Conservation (phyloP, 768 basidiomycete species). For the Boletus speciosus region DNA sequence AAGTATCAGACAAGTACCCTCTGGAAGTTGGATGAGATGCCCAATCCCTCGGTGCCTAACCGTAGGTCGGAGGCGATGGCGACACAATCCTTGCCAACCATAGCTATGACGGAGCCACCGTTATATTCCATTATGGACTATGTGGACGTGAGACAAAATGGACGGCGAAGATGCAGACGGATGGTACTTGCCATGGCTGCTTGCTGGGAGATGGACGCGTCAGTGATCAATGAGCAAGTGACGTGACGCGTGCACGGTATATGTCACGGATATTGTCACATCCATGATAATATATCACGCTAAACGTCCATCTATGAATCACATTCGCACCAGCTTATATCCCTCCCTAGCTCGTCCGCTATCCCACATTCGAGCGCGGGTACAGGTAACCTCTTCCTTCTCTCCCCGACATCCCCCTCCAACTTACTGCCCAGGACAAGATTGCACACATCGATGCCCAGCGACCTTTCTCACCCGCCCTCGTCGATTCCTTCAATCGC, state of each 20-base stretch:
- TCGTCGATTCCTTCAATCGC: slow-evolving; percentile 66
- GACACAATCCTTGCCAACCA: slow-evolving; percentile 98
- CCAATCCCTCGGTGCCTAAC: slow-evolving; percentile 82
- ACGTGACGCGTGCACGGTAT: slow-evolving; percentile 20
- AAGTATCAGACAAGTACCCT: slow-evolving; percentile 56
- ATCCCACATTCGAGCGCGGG: slow-evolving; percentile 13
- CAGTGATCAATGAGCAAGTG: slow-evolving; percentile 5
- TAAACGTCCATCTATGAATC: slow-evolving; percentile 5
- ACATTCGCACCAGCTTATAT: slow-evolving; percentile 1
- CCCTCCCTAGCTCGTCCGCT: slow-evolving; percentile 9
- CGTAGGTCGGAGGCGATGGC: slow-evolving; percentile 96
- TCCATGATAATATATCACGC: neutral
- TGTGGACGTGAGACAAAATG: neutral
- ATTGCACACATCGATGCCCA: slow-evolving; percentile 53
- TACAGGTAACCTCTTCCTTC: slow-evolving; percentile 15
- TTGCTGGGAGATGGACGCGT: slow-evolving; percentile 18
- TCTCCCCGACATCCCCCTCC: neutral
- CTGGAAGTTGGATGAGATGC: slow-evolving; percentile 89
- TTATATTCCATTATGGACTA: slow-evolving; percentile 91
- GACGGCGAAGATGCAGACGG: neutral
- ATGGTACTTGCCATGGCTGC: slow-evolving; percentile 22
- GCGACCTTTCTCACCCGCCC: slow-evolving; percentile 45
- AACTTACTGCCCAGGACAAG: slow-evolving; percentile 40
- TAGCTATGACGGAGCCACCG: slow-evolving; percentile 98
- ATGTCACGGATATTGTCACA: slow-evolving; percentile 11